Evolutionary conservation across 1,139 yeast species (phyloP).

Genomic region (Geotrichum cucujoidarum): DNA sequence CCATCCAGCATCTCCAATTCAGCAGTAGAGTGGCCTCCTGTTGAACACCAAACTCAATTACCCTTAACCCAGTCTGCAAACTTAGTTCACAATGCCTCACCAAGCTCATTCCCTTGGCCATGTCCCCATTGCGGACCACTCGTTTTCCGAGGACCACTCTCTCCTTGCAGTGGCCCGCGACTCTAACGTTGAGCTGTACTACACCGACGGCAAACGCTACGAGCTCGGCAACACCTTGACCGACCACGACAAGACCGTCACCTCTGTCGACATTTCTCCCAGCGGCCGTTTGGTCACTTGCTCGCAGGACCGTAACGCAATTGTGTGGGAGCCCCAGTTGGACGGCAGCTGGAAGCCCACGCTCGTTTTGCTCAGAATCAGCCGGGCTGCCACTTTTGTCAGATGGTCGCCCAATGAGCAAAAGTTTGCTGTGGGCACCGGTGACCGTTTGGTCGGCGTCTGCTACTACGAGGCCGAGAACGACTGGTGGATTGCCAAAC

Average conservation of each 20-base stretch:
- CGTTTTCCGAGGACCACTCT: conserved; percentile 65
- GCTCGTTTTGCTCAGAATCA: conserved; percentile 83
- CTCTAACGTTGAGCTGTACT: conserved; percentile 68
- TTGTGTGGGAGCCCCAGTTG: conserved; percentile 80
- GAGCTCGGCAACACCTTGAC: conserved; percentile 56
- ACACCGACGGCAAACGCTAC: conserved; percentile 44
- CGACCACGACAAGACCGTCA: conserved; percentile 92
- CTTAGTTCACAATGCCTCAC: conserved; percentile 24
- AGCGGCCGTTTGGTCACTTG: conserved; percentile 93
- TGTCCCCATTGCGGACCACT: conserved; percentile 85
- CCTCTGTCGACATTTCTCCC: conserved; percentile 86
- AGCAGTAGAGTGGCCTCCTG: conserved; percentile 27
- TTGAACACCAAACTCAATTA: conserved; percentile 9
- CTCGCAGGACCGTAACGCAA: conserved; percentile 95
- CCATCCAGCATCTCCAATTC: conserved; percentile 2
- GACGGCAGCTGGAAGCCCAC: conserved; percentile 76
- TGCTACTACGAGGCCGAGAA: conserved; percentile 95
- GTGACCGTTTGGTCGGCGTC: conserved; percentile 89
- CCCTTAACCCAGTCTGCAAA: background rate
- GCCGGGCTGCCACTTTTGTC: conserved; percentile 89
- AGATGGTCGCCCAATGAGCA: conserved; percentile 90
- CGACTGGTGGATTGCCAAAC: conserved; percentile 99
- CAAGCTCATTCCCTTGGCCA: conserved; percentile 64
- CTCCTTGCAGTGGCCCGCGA: conserved; percentile 79
- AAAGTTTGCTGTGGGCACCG: conserved; percentile 96